Evolutionary conservation across 805 yeast genomes (phyloP), one percentile per base, ranked within the genome.

Genomic region (Wickerhamiella sorbophila): DNA sequence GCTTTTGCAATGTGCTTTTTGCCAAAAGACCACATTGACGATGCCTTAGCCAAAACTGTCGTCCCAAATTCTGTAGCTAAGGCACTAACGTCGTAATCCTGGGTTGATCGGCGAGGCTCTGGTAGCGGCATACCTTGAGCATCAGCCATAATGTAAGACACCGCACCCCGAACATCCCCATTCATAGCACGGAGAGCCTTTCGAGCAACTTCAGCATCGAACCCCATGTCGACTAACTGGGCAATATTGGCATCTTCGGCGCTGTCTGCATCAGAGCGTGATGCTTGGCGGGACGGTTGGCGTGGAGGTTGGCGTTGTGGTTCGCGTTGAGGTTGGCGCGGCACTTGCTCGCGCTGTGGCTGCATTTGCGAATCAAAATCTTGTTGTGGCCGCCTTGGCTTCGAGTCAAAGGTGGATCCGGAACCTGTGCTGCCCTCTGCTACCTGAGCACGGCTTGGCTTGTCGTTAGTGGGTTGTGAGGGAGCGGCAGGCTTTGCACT

Each of bases 171-270:
- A 6, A 82, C 63, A 49, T 79, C 73, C 4, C 67, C 55, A 0
- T 86, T 83, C 27, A 61, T 52, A 1, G 64, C 60, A 5, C 60
- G 67, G 31, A 84, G 64, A 0, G 93, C 93, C 2, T 61, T 59
- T 20, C 66, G 69, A 4, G 91, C 75, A 40, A 67, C 71, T 1
- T 73, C 76, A 1, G 71, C 62, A 1, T 78, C 59, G 52, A 84
- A 84, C 2, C 94, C 94, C 75, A 84, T 84, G 45, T 83, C 91
- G 2, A 81, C 59, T 34, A 83, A 63, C 49, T 75, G 81, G 0
- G 88, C 88, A 16, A 31, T 12, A 9, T 16, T 31, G 15, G 33
- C 18, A n/a, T 21, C 5, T 18, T 32, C 20, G 18, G 35, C n/a
- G 5, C 35, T 14, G 12, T 18, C 20, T 5, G 35, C 17, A 12